phyloP scores from a whole-genome alignment of 1,284 basidiomycete genomes.

The Pyrrhoderma lamaoense region DNA sequence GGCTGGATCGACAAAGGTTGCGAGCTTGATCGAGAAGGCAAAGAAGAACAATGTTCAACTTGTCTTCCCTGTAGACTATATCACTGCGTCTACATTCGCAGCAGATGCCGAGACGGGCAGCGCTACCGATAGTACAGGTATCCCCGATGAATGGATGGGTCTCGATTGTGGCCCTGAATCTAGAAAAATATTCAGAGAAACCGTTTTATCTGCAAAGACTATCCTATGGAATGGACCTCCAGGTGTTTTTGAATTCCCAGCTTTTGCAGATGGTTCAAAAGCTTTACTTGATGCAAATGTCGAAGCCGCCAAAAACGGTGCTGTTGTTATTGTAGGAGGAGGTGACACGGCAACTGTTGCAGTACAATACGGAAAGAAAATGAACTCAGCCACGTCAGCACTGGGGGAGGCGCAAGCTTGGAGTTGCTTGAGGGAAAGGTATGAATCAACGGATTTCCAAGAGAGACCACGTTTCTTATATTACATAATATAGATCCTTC shows the following conservation, averaged over 20 bases:
- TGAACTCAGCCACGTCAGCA: conserved; percentile 92
- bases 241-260: conserved; percentile 95
- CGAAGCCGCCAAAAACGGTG: conserved; percentile 81
- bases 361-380: conserved; percentile 78
- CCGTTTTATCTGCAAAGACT: conserved; percentile 88
- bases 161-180: conserved; percentile 86
- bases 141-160: conserved; percentile 93
- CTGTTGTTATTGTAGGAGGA: conserved; percentile 91
- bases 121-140: conserved; percentile 80
- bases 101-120: conserved; percentile 83
- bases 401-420: conserved; percentile 93
- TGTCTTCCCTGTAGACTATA: conserved; percentile 92
- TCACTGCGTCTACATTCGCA: conserved; percentile 93
- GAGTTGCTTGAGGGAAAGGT: conserved; percentile 97
- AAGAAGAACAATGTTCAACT: conserved; percentile 91
- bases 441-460: background rate
- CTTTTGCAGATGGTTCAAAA: conserved; percentile 84
- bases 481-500: conserved; percentile 48
- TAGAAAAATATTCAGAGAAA: conserved; percentile 69
- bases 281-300: conserved; percentile 83
- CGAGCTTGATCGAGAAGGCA: conserved; percentile 83
- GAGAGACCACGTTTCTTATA: background rate
- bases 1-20: conserved; percentile 86
- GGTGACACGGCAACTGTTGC: conserved; percentile 92
- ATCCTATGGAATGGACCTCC: conserved; percentile 99